A percentile compares a stretch with the other conserved stretches of the same genome.
phyloP scores from a whole-genome alignment of 768 basidiomycete species.

The Termitomyces eurrhizus region DNA sequence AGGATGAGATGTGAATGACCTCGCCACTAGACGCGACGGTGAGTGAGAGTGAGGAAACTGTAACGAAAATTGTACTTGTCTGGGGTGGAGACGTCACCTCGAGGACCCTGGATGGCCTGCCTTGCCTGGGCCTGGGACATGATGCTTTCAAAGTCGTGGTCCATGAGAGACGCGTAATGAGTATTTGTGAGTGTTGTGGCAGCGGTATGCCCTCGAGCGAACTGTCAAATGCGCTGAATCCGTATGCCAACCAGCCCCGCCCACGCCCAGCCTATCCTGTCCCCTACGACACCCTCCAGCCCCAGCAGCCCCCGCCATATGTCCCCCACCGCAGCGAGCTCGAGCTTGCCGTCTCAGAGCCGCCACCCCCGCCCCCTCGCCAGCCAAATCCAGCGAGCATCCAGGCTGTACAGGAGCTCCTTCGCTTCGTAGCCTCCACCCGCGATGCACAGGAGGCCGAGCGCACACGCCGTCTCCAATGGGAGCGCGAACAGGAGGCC shows the following conservation, averaged over 20 bases:
- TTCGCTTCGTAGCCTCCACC: slow-evolving; percentile 53
- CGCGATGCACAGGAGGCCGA: slow-evolving; percentile 61
- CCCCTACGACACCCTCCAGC: slow-evolving; percentile 22
- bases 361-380: slow-evolving; percentile 25
- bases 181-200: slow-evolving; percentile 28
- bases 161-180: slow-evolving; percentile 50
- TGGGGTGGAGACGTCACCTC: slow-evolving; percentile 53
- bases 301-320: slow-evolving; percentile 32
- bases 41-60: not conserved
- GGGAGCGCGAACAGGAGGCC: slow-evolving; percentile 71
- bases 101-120: slow-evolving; percentile 34
- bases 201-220: slow-evolving; percentile 62
- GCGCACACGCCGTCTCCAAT: slow-evolving; percentile 50
- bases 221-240: slow-evolving; percentile 77
- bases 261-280: slow-evolving; percentile 24
- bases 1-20: slow-evolving; percentile 94
- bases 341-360: slow-evolving; percentile 54
- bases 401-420: slow-evolving; percentile 54
- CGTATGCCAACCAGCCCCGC: slow-evolving; percentile 47
- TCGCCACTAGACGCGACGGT: slow-evolving; percentile 57
- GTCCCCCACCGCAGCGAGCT: slow-evolving; percentile 62
- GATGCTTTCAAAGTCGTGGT: slow-evolving; percentile 46
- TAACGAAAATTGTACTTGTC: slow-evolving; percentile 57
- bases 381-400: slow-evolving; percentile 31
- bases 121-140: slow-evolving; percentile 45